Evolutionary conservation across 805 yeast genomes (phyloP).

Genomic region (Yamadazyma phyllophila): DNA sequence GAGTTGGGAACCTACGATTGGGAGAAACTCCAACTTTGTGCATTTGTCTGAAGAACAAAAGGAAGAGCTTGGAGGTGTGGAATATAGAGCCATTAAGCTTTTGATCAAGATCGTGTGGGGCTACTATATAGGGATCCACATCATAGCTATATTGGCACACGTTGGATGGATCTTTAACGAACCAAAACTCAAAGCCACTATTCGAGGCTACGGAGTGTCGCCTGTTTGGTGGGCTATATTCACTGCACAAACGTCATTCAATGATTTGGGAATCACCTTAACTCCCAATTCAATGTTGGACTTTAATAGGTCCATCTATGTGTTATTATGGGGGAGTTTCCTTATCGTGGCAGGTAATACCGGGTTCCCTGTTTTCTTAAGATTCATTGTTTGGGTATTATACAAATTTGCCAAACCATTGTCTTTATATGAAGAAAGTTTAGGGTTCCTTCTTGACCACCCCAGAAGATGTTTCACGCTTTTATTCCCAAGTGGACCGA

Average conservation of each 20-base stretch:
- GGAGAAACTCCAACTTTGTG: slow-evolving; percentile 89
- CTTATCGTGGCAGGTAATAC: slow-evolving; percentile 91
- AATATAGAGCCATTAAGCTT: slow-evolving; percentile 83
- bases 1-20: slow-evolving; percentile 89
- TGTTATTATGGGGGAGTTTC: slow-evolving; percentile 60
- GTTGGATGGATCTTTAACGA: slow-evolving; percentile 59
- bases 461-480: slow-evolving; percentile 96
- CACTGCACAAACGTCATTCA: slow-evolving; percentile 74
- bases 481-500: slow-evolving; percentile 86
- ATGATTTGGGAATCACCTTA: slow-evolving; percentile 80
- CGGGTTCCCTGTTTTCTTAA: slow-evolving; percentile 81
- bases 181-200: slow-evolving; percentile 38
- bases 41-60: slow-evolving; percentile 79
- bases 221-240: slow-evolving; percentile 95
- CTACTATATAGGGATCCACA: slow-evolving; percentile 77
- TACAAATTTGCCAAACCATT: slow-evolving; percentile 65
- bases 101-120: slow-evolving; percentile 59
- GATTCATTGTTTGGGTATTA: slow-evolving; percentile 80
- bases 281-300: slow-evolving; percentile 77
- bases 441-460: slow-evolving; percentile 86
- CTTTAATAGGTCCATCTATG: slow-evolving; percentile 63
- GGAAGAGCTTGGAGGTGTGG: slow-evolving; percentile 96
- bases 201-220: slow-evolving; percentile 57
- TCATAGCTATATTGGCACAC: slow-evolving; percentile 50
- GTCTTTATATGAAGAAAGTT: slow-evolving; percentile 66